These are phyloP conservation scores for Heritiera littoralis DNA, from an alignment of 345 rosid species.

Conservation along the genomic window DNA sequence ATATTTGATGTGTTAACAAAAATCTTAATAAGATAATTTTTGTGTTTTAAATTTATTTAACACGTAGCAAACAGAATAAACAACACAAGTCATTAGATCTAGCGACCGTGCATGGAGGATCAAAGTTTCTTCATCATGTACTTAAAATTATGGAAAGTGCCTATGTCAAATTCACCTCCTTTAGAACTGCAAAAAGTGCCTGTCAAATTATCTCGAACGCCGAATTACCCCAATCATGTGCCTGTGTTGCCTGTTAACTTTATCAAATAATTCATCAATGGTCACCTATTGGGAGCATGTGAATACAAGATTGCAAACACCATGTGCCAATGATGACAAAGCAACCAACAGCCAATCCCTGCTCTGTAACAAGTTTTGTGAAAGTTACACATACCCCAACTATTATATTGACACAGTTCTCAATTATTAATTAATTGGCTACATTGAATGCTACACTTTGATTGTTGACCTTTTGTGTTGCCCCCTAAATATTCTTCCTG, in stretches of 20 bases:
- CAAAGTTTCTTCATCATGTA: neutral
- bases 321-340: constrained; percentile 10
- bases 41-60: too few relatives aligned
- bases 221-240: neutral
- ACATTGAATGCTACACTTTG: neutral
- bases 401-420: neutral
- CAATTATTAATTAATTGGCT: neutral
- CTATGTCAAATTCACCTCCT: neutral
- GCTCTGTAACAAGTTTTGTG: neutral
- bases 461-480: constrained; percentile 6
- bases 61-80: too few relatives aligned
- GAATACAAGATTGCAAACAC: neutral
- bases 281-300: neutral
- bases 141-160: neutral
- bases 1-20: too few relatives aligned
- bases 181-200: neutral
- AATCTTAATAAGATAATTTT: too few relatives aligned
- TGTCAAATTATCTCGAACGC: neutral
- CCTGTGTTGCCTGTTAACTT: neutral
- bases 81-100: neutral
- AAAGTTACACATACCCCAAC: neutral
- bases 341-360: constrained; percentile 3
- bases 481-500: constrained; percentile 21
- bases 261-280: neutral
- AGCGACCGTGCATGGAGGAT: neutral